A percentile compares a stretch with the other conserved stretches of the same genome.
These are phyloP conservation scores for Fusarium sp. DNA, from an alignment of 2,329 filamentous ascomycete species.

Conservation along the genomic window DNA sequence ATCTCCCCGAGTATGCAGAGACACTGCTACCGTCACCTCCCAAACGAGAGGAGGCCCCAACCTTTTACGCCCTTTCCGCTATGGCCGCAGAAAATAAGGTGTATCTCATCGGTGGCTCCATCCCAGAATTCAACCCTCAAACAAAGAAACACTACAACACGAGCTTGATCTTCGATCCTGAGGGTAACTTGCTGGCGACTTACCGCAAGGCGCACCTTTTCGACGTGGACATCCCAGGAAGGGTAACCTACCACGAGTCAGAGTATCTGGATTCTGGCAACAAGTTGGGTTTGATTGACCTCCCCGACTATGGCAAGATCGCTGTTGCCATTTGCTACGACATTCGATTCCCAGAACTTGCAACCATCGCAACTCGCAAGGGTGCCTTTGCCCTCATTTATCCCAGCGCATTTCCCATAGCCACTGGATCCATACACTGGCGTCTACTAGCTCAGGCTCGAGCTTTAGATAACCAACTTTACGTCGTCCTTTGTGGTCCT, in stretches of 20 bases:
- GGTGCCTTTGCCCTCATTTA: conserved; percentile 89
- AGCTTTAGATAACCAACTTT: conserved; percentile 91
- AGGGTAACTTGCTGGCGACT: conserved; percentile 78
- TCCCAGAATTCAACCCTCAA: conserved; percentile 73
- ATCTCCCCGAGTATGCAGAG: conserved; percentile 90
- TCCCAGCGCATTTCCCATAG: conserved; percentile 92
- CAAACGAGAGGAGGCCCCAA: conserved; percentile 71
- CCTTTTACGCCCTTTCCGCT: conserved; percentile 79
- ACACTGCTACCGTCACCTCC: conserved; percentile 77
- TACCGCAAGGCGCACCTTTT: conserved; percentile 95
- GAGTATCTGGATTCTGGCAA: conserved; percentile 87
- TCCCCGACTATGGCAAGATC: conserved; percentile 88
- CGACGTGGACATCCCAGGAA: conserved; percentile 94
- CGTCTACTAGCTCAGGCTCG: conserved; percentile 77
- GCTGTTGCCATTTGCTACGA: conserved; percentile 97
- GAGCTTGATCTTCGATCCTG: conserved; percentile 77
- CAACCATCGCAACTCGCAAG: conserved; percentile 83
- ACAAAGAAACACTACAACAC: conserved; percentile 84
- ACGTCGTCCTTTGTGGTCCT: conserved; percentile 88
- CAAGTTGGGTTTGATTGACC: conserved; percentile 80
- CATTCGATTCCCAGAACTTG: conserved; percentile 91
- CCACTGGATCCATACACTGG: conserved; percentile 92
- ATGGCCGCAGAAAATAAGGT: conserved; percentile 79
- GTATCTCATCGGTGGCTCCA: conserved; percentile 87
- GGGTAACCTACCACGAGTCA: conserved; percentile 87